Conservation (phyloP, 495 filamentous ascomycete genomes). For the Rhypophila decipiens region DNA sequence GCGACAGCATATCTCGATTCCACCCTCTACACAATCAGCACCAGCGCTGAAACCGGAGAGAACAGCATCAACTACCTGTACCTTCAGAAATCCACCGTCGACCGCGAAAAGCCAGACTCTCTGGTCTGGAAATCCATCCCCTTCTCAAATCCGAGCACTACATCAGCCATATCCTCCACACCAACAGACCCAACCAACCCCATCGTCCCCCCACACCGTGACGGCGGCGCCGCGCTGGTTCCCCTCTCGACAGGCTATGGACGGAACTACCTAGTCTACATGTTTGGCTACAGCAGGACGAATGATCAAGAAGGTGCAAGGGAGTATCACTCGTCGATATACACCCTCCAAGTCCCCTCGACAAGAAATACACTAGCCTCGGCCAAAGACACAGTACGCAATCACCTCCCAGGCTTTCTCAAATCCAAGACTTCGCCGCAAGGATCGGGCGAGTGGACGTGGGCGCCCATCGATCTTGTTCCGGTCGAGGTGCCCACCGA, state of each 20-base stretch:
- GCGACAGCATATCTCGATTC: slow-evolving; percentile 31
- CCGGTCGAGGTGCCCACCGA: slow-evolving; percentile 37
- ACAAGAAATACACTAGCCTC: slow-evolving; percentile 37
- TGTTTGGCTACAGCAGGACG: slow-evolving; percentile 38
- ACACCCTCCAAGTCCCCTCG: slow-evolving; percentile 47
- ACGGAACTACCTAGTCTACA: slow-evolving; percentile 46
- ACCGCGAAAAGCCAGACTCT: slow-evolving; percentile 21
- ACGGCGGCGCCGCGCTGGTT: slow-evolving; percentile 36
- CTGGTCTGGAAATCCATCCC: slow-evolving; percentile 35
- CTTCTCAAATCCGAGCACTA: slow-evolving; percentile 31
- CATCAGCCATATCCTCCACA: background rate
- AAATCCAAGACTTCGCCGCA: slow-evolving; percentile 13
- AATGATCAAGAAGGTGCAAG: slow-evolving; percentile 4
- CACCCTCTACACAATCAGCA: slow-evolving; percentile 39
- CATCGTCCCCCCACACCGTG: slow-evolving; percentile 39
- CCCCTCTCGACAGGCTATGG: slow-evolving; percentile 45
- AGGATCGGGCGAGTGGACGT: slow-evolving; percentile 36
- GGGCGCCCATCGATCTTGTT: slow-evolving; percentile 44
- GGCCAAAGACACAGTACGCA: slow-evolving; percentile 45
- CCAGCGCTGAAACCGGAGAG: slow-evolving; percentile 24
- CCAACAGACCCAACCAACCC: slow-evolving; percentile 25
- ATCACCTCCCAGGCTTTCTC: slow-evolving; percentile 27
- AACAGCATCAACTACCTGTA: slow-evolving; percentile 38
- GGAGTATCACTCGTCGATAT: slow-evolving; percentile 37
- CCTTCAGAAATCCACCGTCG: slow-evolving; percentile 22